These are phyloP conservation scores for Xanthoparmelia taractica DNA, from an alignment of 495 filamentous ascomycete species.

Conservation along the genomic window DNA sequence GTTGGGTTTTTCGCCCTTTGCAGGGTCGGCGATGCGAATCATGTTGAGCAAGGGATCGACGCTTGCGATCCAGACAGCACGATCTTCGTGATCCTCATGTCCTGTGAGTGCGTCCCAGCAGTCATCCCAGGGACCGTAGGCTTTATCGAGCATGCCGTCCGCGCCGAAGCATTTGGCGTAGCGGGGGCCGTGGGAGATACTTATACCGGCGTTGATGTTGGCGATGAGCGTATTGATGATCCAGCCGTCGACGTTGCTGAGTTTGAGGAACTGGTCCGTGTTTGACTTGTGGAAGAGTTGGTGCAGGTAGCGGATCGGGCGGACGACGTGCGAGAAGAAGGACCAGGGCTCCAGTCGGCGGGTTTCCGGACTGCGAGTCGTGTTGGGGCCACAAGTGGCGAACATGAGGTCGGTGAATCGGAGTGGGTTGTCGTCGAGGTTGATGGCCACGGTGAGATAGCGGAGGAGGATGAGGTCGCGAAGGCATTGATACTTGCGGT, in stretches of 20 bases:
- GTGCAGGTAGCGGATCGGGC: constrained; percentile 20
- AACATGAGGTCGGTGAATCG: not conserved
- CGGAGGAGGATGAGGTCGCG: constrained; percentile 19
- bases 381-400: not conserved
- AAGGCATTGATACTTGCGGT: constrained; percentile 13
- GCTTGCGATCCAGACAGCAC: constrained; percentile 11
- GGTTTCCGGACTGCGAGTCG: too few species aligned
- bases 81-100: not conserved
- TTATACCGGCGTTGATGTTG: constrained; percentile 21
- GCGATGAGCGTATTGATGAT: constrained; percentile 26
- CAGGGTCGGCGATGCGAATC: constrained; percentile 7
- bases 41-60: constrained; percentile 9
- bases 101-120: not conserved
- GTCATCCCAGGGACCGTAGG: not conserved
- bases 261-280: constrained; percentile 10
- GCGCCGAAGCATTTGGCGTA: not conserved
- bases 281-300: constrained; percentile 7
- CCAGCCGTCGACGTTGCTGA: constrained; percentile 28
- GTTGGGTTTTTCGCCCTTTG: constrained; percentile 6
- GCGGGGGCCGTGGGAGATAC: constrained; percentile 4
- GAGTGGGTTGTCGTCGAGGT: not conserved
- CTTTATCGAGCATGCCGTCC: not conserved
- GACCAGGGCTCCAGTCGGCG: constrained; percentile 19
- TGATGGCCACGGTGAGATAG: not conserved
- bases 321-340: constrained; percentile 24